phyloP scores from a whole-genome alignment of 2,329 filamentous ascomycete genomes.

The Dactylellina haptotyla region DNA sequence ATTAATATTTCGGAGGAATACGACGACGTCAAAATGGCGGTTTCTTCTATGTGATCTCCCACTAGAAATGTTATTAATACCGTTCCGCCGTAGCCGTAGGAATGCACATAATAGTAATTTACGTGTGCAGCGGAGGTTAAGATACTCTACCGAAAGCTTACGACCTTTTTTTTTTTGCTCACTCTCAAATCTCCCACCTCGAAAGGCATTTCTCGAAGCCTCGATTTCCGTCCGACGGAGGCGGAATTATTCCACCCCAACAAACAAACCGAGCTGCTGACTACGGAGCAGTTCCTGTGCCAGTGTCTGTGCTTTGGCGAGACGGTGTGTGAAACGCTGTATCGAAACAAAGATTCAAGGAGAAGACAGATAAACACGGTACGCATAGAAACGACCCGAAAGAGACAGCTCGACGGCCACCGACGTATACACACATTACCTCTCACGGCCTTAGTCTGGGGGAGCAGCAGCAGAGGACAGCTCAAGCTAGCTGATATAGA shows the following conservation, averaged over 20 bases:
- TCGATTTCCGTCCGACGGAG: conserved; percentile 45
- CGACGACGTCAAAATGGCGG: neutral
- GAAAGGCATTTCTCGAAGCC: conserved; percentile 15
- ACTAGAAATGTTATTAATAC: neutral
- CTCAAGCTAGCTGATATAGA: too few species aligned
- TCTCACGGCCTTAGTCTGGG: too few species aligned
- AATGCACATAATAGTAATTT: conserved; percentile 23
- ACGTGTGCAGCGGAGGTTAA: conserved; percentile 29
- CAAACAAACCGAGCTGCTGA: neutral
- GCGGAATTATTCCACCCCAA: conserved; percentile 9
- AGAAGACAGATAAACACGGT: conserved; percentile 18
- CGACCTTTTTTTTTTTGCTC: neutral
- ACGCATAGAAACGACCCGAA: conserved; percentile 1
- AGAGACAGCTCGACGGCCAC: conserved; percentile 3
- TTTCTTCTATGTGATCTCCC: neutral
- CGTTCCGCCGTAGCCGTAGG: neutral
- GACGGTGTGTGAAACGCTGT: neutral
- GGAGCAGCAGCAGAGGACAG: too few species aligned
- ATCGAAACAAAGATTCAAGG: conserved; percentile 28
- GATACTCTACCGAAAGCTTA: conserved; percentile 3
- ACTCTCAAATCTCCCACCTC: conserved; percentile 11
- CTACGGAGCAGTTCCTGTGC: neutral
- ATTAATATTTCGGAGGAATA: conserved; percentile 34
- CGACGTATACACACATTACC: conserved; percentile 13
- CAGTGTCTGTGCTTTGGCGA: too few species aligned